phyloP scores from a whole-genome alignment of 163 green algal genomes.

The Scenedesmus sp. region DNA sequence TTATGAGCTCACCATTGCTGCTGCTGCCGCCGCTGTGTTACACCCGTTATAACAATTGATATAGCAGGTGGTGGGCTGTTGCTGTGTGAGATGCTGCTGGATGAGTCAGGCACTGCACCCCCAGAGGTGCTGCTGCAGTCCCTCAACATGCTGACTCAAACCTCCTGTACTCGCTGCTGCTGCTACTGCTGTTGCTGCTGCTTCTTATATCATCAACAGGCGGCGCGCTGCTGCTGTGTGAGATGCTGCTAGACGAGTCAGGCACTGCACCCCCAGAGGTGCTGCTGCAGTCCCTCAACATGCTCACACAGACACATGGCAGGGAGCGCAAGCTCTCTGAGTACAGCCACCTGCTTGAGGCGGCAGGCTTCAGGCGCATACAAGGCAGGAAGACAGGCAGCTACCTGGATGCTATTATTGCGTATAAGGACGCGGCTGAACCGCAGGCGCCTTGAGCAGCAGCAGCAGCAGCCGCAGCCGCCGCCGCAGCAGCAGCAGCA shows the following conservation, averaged over 20 bases:
- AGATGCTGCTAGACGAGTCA: conserved; percentile 59
- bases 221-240: conserved; percentile 54
- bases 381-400: conserved; percentile 49
- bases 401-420: conserved; percentile 45
- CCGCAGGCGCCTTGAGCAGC: background rate
- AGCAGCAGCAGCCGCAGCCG: background rate
- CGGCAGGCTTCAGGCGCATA: conserved; percentile 43
- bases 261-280: conserved; percentile 34
- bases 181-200: background rate
- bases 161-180: background rate
- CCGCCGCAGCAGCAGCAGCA: too few relatives aligned
- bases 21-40: background rate
- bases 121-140: conserved; percentile 3
- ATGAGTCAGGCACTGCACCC: background rate
- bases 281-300: conserved; percentile 62
- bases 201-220: background rate
- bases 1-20: background rate
- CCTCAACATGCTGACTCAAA: background rate
- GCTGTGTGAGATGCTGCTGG: conserved; percentile 59
- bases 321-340: conserved; percentile 53
- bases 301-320: conserved; percentile 62
- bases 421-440: background rate
- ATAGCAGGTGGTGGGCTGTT: conserved; percentile 41
- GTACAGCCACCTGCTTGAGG: conserved; percentile 51
- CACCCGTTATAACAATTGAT: too few relatives aligned